A percentile compares a stretch with the other conserved stretches of the same genome.
phyloP scores from a whole-genome alignment of 352 stramenopile species.

The Halophytophthora batemanensis region DNA sequence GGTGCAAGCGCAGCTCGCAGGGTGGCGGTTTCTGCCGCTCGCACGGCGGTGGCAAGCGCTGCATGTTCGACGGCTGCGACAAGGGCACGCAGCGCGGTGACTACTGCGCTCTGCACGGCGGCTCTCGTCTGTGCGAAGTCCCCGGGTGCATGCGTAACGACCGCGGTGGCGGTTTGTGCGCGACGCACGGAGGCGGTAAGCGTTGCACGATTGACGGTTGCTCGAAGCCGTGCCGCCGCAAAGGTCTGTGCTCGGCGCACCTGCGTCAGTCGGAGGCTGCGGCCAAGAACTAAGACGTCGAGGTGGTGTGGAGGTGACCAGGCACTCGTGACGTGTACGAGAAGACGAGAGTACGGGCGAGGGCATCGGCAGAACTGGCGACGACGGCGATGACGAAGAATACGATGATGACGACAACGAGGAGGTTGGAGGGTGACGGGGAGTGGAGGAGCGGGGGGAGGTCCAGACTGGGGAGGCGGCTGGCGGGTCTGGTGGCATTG shows the following conservation, averaged over 20 bases:
- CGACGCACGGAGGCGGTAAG: constrained; percentile 82
- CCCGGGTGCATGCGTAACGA: constrained; percentile 82
- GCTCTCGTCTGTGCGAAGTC: constrained; percentile 80
- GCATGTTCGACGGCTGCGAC: constrained; percentile 77
- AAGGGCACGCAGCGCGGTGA: constrained; percentile 86
- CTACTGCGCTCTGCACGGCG: constrained; percentile 84
- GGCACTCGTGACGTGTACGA: constrained; percentile 7
- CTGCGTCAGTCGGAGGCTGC: constrained; percentile 27
- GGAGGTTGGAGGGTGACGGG: constrained; percentile 21
- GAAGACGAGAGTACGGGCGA: constrained; percentile 1
- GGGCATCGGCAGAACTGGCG: constrained; percentile 2
- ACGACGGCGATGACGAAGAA: constrained; percentile 17
- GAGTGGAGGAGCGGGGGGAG: constrained; percentile 31
- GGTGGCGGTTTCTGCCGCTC: constrained; percentile 80
- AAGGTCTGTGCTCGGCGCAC: constrained; percentile 82
- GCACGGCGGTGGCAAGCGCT: constrained; percentile 86
- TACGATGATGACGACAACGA: constrained; percentile 6
- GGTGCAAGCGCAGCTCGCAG: constrained; percentile 72
- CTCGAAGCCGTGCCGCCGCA: constrained; percentile 74
- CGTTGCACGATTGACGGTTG: constrained; percentile 69
- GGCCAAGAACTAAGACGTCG: constrained; percentile 19
- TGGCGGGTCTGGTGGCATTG: constrained; percentile 19
- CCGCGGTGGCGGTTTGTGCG: constrained; percentile 65
- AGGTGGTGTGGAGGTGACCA: constrained; percentile 22
- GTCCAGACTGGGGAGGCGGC: constrained; percentile 18